Percentiles rank a stretch among this genome's conserved stretches.
Conservation (phyloP, 441 rosid genomes). For the Erodium texanum region DNA sequence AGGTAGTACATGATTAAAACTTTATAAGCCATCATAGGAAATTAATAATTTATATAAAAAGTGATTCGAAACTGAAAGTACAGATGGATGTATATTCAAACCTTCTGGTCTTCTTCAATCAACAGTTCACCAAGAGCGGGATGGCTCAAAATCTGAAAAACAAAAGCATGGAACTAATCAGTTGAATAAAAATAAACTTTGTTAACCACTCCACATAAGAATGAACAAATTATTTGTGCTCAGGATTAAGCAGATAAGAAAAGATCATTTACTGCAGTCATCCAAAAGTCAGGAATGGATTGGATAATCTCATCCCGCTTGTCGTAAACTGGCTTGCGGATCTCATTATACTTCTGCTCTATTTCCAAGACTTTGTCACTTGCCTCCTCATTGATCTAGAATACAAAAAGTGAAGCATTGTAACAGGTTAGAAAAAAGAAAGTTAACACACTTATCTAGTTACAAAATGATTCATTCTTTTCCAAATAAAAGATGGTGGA, state of each 20-base stretch:
- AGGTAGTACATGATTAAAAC: background rate
- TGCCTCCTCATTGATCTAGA: slow-evolving; percentile 87
- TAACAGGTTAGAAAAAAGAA: background rate
- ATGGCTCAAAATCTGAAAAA: slow-evolving; percentile 77
- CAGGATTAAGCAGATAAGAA: slow-evolving; percentile 8
- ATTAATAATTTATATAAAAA: background rate
- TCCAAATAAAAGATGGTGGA: no score
- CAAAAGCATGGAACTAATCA: background rate
- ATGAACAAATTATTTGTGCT: background rate
- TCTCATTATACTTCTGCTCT: slow-evolving; percentile 81
- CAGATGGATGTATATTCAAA: slow-evolving; percentile 13
- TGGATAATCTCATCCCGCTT: slow-evolving; percentile 71
- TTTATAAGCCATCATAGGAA: no score
- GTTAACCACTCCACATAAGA: background rate
- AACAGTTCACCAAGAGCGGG: slow-evolving; percentile 73
- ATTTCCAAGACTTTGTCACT: slow-evolving; percentile 89
- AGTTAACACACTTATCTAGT: background rate
- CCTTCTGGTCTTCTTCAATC: slow-evolving; percentile 93
- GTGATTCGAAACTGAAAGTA: background rate
- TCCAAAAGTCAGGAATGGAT: slow-evolving; percentile 86
- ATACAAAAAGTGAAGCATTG: background rate
- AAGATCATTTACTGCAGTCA: slow-evolving; percentile 67
- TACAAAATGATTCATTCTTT: background rate
- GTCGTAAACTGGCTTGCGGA: slow-evolving; percentile 81
- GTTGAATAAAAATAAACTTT: background rate